phyloP scores from a whole-genome alignment of 2,329 filamentous ascomycete species.

The Ceratocystis papillata region DNA sequence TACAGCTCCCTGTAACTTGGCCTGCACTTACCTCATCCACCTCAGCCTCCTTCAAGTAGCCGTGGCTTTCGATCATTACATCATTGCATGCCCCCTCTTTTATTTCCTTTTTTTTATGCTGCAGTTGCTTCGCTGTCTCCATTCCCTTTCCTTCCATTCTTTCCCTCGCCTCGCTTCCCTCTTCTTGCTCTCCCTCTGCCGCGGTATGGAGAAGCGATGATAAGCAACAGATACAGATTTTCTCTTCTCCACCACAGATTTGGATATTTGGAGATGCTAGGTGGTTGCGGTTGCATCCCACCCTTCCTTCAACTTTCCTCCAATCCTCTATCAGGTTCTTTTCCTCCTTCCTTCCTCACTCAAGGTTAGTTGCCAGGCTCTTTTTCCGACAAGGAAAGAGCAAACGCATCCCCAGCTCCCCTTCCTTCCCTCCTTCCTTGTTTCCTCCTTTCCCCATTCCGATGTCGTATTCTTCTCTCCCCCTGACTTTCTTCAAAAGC shows the following conservation, averaged over 20 bases:
- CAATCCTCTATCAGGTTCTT: conserved; percentile 8
- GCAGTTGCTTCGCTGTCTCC: too few species aligned
- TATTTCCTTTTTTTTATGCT: too few species aligned
- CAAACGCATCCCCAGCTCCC: neutral
- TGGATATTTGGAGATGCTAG: neutral
- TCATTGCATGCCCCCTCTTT: too few species aligned
- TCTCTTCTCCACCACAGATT: conserved; percentile 7
- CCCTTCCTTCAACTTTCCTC: neutral
- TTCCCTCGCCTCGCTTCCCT: neutral
- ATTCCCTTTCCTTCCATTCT: too few species aligned
- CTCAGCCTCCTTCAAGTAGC: too few species aligned
- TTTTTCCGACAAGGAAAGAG: too few species aligned
- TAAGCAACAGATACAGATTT: neutral
- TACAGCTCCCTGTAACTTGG: too few species aligned
- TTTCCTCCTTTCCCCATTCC: neutral
- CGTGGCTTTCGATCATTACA: too few species aligned
- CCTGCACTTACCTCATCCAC: too few species aligned
- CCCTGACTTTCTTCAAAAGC: neutral
- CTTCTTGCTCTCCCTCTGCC: neutral
- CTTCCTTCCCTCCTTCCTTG: neutral
- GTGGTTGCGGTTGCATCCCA: neutral
- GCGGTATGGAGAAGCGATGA: neutral
- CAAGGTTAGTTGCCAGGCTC: too few species aligned
- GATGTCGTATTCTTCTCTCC: neutral
- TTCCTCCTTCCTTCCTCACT: conserved; percentile 1